Conservation (phyloP, 225 moss, liverwort and hornwort species). For the Pseudisothecium myosuroides region DNA sequence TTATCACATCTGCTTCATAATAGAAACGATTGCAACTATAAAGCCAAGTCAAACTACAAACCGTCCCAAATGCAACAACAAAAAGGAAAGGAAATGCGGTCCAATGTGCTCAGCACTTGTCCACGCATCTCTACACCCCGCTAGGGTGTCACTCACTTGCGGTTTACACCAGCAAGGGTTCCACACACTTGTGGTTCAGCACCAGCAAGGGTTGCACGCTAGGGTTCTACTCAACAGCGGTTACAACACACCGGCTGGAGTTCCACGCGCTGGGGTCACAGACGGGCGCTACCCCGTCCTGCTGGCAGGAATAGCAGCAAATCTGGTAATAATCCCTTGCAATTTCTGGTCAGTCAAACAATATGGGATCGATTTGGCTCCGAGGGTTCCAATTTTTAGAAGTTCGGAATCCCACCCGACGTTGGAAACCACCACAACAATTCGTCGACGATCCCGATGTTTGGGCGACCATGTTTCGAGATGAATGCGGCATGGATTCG, state of each 20-base stretch:
- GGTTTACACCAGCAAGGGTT: fast-evolving
- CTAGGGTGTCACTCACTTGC: too few relatives aligned
- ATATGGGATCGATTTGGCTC: not conserved
- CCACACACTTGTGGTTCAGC: too few relatives aligned
- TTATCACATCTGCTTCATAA: too few relatives aligned
- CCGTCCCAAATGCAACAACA: not conserved
- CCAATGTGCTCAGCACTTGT: fast-evolving
- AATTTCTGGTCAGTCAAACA: not conserved
- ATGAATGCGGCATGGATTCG: not conserved
- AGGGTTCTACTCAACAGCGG: too few relatives aligned
- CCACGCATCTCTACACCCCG: not conserved
- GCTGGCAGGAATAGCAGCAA: fast-evolving
- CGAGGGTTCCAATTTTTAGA: not conserved
- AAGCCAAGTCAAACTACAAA: not conserved
- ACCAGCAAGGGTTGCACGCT: not conserved
- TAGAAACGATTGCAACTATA: not conserved
- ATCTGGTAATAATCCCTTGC: not conserved
- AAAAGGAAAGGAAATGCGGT: not conserved
- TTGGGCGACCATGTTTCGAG: not conserved
- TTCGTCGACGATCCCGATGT: not conserved
- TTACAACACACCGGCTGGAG: fast-evolving
- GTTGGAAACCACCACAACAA: not conserved
- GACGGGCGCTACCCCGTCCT: not conserved
- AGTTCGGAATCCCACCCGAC: not conserved
- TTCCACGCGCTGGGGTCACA: not conserved